Evolutionary conservation across 2,329 filamentous ascomycete species (phyloP), one percentile per base, ranked within the genome.

Genomic region (Didymella pinodella): DNA sequence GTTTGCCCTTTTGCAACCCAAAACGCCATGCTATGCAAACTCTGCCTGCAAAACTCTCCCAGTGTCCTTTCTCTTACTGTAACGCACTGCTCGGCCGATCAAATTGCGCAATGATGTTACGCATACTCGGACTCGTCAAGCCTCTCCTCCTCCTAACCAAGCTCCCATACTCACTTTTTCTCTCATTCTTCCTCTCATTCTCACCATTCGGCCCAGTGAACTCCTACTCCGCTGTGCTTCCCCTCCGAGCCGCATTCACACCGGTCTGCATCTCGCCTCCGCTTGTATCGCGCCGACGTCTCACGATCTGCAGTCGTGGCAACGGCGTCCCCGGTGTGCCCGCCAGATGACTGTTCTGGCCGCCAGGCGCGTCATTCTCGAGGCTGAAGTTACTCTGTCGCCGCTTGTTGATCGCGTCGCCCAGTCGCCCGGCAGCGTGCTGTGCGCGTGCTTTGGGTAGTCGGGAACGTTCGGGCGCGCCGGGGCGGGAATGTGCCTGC

Each of bases 221-320:
- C 1, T 67, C 62, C 55, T 61, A 61, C 22, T 59, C 63, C 49
- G 43, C 32, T 47, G 36, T 16, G 18, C 46, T 16, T 10, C 50
- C 26, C 29, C 54, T 11, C n/a, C 45, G 7, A 40, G 54, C 78
- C 63, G 22, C 41, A 20, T 44, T 44, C 5, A 18, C 41, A 14
- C 22, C 65, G 36, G 59, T 68, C 32, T 36, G 32, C 64, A 76
- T 64, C 48, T 76, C 74, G 3, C 73, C 74, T 0, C 73, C 75
- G 54, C 69, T 73, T 2, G 74, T 76, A 48, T 77, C 73, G n/a
- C 75, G 60, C 46, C 75, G 64, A 1, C 73, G 50, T 10, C 75
- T 57, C 18, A 75, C 69, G 47, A 76, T 74, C 48, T 75, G 71
- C 44, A 77, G 47, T 2, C 74, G 57, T 0, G 74, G 73, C 10